Evolutionary conservation across 768 basidiomycete genomes (phyloP).

Genomic region (Lentinus brumalis): DNA sequence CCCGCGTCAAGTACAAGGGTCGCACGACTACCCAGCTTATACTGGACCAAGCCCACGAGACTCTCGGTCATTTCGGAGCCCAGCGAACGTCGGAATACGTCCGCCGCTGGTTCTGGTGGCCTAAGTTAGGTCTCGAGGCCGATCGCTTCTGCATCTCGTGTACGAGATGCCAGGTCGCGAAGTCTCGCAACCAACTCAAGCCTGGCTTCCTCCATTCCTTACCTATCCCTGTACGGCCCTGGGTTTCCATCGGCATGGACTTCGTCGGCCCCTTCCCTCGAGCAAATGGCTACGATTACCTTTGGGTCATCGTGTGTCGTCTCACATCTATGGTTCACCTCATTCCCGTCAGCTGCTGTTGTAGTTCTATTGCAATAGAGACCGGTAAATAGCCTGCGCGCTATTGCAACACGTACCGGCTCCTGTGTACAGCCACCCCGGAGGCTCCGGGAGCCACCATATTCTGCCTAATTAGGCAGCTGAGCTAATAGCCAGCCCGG

Average conservation of each 20-base stretch:
- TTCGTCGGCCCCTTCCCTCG: conserved; percentile 40
- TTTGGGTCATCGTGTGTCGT: conserved; percentile 28
- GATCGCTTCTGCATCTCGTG: conserved; percentile 26
- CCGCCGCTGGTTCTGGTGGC: conserved; percentile 40
- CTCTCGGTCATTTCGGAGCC: conserved; percentile 36
- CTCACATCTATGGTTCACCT: conserved; percentile 26
- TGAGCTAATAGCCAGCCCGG: too few species aligned
- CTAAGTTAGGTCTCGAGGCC: conserved; percentile 19
- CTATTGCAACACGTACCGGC: too few species aligned
- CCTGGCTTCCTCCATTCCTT: conserved; percentile 34
- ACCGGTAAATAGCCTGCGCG: too few species aligned
- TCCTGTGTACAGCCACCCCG: too few species aligned
- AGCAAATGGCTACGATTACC: conserved; percentile 26
- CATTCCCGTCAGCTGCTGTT: conserved; percentile 13
- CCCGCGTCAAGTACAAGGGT: conserved; percentile 19
- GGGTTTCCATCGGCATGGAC: conserved; percentile 43
- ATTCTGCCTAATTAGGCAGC: too few species aligned
- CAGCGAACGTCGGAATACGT: conserved; percentile 34
- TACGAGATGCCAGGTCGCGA: conserved; percentile 23
- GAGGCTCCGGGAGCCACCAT: too few species aligned
- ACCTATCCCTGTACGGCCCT: conserved; percentile 34
- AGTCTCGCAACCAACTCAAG: conserved; percentile 13
- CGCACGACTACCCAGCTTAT: conserved; percentile 19
- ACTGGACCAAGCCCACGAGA: conserved; percentile 31
- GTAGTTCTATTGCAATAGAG: too few species aligned